Base-by-base conservation (phyloP, 495 filamentous ascomycete genomes). In the Durotheca rogersii region DNA sequence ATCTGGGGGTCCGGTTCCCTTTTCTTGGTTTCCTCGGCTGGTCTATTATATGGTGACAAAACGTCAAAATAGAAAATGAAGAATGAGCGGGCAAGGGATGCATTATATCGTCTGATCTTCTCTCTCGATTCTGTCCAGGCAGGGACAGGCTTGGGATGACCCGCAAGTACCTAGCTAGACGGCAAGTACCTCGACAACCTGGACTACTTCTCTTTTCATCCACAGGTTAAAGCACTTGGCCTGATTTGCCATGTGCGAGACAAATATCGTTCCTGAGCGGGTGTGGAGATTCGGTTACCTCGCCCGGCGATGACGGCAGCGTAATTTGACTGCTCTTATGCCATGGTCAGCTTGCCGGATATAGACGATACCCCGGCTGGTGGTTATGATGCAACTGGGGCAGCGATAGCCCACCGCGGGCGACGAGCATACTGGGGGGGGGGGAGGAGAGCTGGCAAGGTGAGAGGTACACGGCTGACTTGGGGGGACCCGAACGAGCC, bases 281-380 rank as follows among this genome's bases (percentile, higher is more conserved):
- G 67, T 71, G 71, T 61, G 61, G 54, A 70, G 69, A 59, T 66
- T 60, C 62, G 66, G 62, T 64, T 57, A 66, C 66, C 68, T 70
- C 65, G 71, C 56, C 69, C 67, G 72, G 65, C 69, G 65, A 72
- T 70, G 69, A 71, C 70, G 65, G 69, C 70, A 74, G 70, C 73
- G 76, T 77, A 77, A 76, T 75, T 72, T 71, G 74, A 65, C n/a
- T 68, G 70, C 73, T 77, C 74, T 77, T 76, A 77, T 75, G 73
- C 72, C 70, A 76, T 75, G 72, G 72, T 68, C 56, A 70, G 58
- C 62, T 62, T 72, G 65, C 70, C 69, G 70, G 69, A 75, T 76
- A 73, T 73, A 73, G 71, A 72, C 51, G 51, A 64, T 64, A 67
- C 64, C 70, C 70, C 64, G 62, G 72, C 68, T 58, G 65, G 64